These are phyloP conservation scores for Oehlia diaphana DNA, from an alignment of 192 early-diverging fungal species.

Conservation along the genomic window DNA sequence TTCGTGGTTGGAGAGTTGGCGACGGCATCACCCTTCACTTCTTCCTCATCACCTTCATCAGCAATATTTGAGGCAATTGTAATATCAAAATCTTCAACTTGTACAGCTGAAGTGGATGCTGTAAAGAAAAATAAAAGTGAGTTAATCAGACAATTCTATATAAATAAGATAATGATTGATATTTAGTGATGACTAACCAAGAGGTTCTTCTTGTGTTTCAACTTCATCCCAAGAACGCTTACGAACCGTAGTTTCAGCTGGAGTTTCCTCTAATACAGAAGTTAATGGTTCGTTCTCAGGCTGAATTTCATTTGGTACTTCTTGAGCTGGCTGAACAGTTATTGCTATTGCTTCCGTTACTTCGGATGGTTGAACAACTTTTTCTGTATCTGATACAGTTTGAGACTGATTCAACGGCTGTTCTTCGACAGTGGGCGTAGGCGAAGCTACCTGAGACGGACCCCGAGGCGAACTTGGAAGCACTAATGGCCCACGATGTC, in stretches of 20 bases:
- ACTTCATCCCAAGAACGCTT: constrained; percentile 3
- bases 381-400: neutral
- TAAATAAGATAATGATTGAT: no score
- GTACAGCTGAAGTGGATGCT: neutral
- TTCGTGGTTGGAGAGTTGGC: neutral
- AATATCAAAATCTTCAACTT: neutral
- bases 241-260: neutral
- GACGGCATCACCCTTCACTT: neutral
- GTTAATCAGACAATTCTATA: neutral
- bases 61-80: neutral
- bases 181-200: neutral
- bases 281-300: neutral
- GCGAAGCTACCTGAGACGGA: neutral
- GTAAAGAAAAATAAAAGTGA: neutral
- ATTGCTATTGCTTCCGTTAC: neutral
- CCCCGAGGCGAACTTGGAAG: neutral
- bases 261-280: neutral
- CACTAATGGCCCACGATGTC: neutral
- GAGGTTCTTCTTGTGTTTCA: neutral
- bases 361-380: neutral
- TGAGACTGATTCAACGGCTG: neutral
- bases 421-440: neutral
- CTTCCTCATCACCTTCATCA: neutral
- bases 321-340: neutral
- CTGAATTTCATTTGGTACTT: neutral